Base-by-base conservation (phyloP, 2,329 filamentous ascomycete species). In the Trichoderma hamatum region DNA sequence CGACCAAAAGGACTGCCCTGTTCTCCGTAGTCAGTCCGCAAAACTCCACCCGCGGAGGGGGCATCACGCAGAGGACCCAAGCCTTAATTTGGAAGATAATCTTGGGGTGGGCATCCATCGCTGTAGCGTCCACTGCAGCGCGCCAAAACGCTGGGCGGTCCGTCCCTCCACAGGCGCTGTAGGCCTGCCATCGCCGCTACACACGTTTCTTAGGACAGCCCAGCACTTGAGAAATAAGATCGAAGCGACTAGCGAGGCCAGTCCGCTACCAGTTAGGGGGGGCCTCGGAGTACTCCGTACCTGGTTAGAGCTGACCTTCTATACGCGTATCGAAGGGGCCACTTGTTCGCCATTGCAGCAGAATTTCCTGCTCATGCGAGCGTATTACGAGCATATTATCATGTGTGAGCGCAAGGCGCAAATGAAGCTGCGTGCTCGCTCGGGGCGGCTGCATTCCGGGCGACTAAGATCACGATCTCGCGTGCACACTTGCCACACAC, bases 11-110 rank as follows among this genome's bases (percentile, higher is more conserved):
- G 34, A 2, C 46, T 49, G 46, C 46, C n/a, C 11, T 49, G 46
- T 49, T 24, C 34, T 66, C 63, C 63, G 63, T 66, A 66, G 36
- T 36, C 52, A 9, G 51, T 58, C 63, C 63, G 62, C 62, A 65
- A 39, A 63, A 55, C 62, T 65, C 62, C 62, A 65, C 62, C 51
- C 11, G 62, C 51, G 34, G 32, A 51, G 43, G 60, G 60, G 46
- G 21, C 56, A 9, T 26, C n/a, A 19, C 39, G 56, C 56, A 60
- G 56, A 28, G 24, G 24, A 52, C 19, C n/a, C 61, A 52, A 49
- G 61, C 61, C 61, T 64, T 64, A 64, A 64, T 64, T 39, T 39
- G 30, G 21, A 7, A 6, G 9, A 7, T 30, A 30, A 30, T 30
- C 9, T 30, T 5, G 30, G 30, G 30, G 30, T 3, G 34, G 39